Conservation (phyloP, 1,284 basidiomycete genomes). For the Rhodofomes roseus region DNA sequence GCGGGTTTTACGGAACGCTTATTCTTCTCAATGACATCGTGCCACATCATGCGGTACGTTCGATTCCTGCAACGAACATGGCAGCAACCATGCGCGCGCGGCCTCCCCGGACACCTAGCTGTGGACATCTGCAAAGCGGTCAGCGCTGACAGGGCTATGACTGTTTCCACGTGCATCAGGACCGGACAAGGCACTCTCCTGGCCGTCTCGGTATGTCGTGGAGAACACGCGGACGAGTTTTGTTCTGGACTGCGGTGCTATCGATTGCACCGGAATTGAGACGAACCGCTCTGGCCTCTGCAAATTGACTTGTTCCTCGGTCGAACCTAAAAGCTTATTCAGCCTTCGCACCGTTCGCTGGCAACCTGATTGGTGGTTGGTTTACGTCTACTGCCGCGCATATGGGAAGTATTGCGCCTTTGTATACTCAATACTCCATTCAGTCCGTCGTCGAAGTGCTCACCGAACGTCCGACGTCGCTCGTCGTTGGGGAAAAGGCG, state of each 20-base stretch:
- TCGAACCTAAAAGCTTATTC: constrained; percentile 1
- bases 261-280: neutral
- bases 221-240: neutral
- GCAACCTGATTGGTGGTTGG: neutral
- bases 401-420: neutral
- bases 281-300: neutral
- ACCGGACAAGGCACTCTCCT: neutral
- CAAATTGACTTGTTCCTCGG: neutral
- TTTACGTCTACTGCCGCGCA: neutral
- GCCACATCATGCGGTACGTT: neutral
- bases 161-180: neutral
- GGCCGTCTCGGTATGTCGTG: neutral
- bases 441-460: neutral
- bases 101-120: neutral
- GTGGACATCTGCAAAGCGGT: neutral
- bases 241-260: neutral
- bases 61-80: neutral
- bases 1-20: neutral
- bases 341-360: too few relatives aligned
- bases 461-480: neutral
- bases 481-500: neutral
- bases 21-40: neutral
- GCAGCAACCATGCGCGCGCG: neutral
- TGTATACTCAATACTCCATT: neutral
- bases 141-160: neutral